Conservation (phyloP, 2,329 filamentous ascomycete genomes). For the Phaeosphaeriaceae sp. region DNA sequence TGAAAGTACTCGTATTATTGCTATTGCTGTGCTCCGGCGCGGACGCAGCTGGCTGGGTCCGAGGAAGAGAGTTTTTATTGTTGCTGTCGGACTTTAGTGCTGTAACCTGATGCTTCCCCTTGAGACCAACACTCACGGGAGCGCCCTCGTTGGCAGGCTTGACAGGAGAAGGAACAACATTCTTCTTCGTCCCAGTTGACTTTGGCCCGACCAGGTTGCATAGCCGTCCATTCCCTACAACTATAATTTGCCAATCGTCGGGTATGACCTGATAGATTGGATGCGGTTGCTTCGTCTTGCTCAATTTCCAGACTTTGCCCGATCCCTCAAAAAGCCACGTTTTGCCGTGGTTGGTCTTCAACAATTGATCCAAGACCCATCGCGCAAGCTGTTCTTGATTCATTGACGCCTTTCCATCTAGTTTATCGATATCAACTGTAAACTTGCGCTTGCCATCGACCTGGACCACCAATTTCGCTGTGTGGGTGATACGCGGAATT, state of each 20-base stretch:
- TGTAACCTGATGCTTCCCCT: neutral
- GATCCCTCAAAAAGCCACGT: slow-evolving; percentile 56
- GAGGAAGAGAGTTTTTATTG: neutral
- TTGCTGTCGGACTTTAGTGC: neutral
- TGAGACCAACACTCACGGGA: neutral
- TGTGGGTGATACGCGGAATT: slow-evolving; percentile 60
- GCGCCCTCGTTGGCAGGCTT: neutral
- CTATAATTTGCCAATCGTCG: slow-evolving; percentile 62
- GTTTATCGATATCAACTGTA: slow-evolving; percentile 69
- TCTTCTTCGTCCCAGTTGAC: slow-evolving; percentile 3
- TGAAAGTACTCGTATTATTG: neutral
- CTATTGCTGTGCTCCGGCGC: neutral
- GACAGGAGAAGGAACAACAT: no score
- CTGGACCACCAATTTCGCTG: slow-evolving; percentile 71
- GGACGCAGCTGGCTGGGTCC: neutral
- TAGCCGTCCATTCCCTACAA: slow-evolving; percentile 71
- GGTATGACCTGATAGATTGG: slow-evolving; percentile 18
- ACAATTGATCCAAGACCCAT: slow-evolving; percentile 70
- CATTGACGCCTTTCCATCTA: slow-evolving; percentile 38
- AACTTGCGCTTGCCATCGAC: slow-evolving; percentile 81
- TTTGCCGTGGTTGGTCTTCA: slow-evolving; percentile 68
- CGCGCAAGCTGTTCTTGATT: slow-evolving; percentile 2
- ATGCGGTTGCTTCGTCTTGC: slow-evolving; percentile 12
- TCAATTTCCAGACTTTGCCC: slow-evolving; percentile 44
- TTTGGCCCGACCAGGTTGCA: slow-evolving; percentile 72